These are phyloP conservation scores for Dendrobium catenatum DNA, from an alignment of 106 monocot genomes.

Conservation along the genomic window DNA sequence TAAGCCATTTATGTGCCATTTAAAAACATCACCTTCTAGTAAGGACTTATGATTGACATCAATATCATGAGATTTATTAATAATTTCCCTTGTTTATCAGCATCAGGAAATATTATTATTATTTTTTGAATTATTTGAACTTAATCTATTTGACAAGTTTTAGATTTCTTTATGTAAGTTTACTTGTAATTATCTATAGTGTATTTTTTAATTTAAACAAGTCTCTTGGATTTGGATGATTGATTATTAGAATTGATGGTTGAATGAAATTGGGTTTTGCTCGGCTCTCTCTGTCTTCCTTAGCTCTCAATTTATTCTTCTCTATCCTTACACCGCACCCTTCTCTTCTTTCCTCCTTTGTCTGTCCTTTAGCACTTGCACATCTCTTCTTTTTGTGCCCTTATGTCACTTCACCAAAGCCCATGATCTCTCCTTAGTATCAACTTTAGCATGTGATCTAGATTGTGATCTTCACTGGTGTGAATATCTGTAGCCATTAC, in stretches of 20 bases:
- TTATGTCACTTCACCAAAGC: neutral
- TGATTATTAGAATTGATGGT: neutral
- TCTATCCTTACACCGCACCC: neutral
- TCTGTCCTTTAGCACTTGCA: neutral
- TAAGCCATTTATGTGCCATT: neutral
- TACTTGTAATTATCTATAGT: neutral
- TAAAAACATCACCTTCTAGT: neutral
- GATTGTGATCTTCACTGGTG: neutral
- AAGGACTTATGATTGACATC: no score
- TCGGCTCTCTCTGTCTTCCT: neutral
- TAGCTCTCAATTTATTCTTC: neutral
- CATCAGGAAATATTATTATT: neutral
- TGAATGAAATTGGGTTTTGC: neutral
- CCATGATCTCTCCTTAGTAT: neutral
- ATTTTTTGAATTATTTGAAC: neutral
- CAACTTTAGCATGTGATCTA: neutral
- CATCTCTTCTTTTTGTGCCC: neutral
- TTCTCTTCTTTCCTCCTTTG: no score
- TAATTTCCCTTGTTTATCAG: neutral
- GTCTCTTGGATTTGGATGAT: neutral
- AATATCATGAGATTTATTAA: no score
- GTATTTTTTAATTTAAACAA: neutral
- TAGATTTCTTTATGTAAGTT: neutral
- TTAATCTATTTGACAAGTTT: neutral
- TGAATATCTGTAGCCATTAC: neutral